A percentile compares a stretch with the other conserved stretches of the same genome.
These are phyloP conservation scores for Dendrobium catenatum DNA, from an alignment of 106 monocot genomes.

Conservation along the genomic window DNA sequence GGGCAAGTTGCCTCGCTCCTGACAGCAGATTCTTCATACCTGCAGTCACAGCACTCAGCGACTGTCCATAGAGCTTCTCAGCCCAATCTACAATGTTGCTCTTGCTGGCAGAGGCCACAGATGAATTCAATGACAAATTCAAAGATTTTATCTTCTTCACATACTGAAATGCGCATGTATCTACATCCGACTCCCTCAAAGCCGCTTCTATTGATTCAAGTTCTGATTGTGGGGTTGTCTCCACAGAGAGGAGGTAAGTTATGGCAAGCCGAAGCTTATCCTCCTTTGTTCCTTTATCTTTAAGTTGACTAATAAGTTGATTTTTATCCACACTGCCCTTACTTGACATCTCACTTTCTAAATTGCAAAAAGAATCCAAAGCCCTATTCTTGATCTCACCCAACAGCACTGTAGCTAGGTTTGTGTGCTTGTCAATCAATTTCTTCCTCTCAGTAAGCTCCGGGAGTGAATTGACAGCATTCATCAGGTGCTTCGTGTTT, in stretches of 20 bases:
- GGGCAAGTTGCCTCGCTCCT: conserved; percentile 73
- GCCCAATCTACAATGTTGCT: conserved; percentile 98
- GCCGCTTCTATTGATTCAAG: conserved; percentile 69
- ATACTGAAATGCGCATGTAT: conserved; percentile 74
- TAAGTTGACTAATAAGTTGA: conserved; percentile 48
- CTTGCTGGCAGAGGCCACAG: conserved; percentile 54
- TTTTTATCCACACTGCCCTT: conserved; percentile 63
- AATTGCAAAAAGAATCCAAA: conserved; percentile 71
- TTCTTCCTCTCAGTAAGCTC: conserved; percentile 93
- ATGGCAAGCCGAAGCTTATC: conserved; percentile 89
- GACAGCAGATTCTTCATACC: conserved; percentile 91
- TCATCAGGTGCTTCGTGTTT: conserved; percentile 84
- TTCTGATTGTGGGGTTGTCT: conserved; percentile 72
- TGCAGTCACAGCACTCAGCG: conserved; percentile 84
- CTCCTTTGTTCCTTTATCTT: conserved; percentile 72
- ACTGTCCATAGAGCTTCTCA: conserved; percentile 92
- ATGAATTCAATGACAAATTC: conserved; percentile 64
- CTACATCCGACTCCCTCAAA: conserved; percentile 71
- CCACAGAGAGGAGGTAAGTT: conserved; percentile 74
- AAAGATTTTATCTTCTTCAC: conserved; percentile 89
- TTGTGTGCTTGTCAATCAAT: conserved; percentile 89
- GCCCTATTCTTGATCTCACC: conserved; percentile 85
- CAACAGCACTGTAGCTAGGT: conserved; percentile 75
- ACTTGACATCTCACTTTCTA: conserved; percentile 75
- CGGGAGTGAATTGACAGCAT: conserved; percentile 88